These are phyloP conservation scores for Tricholoma sp. DNA, from an alignment of 768 basidiomycete species.

Conservation along the genomic window DNA sequence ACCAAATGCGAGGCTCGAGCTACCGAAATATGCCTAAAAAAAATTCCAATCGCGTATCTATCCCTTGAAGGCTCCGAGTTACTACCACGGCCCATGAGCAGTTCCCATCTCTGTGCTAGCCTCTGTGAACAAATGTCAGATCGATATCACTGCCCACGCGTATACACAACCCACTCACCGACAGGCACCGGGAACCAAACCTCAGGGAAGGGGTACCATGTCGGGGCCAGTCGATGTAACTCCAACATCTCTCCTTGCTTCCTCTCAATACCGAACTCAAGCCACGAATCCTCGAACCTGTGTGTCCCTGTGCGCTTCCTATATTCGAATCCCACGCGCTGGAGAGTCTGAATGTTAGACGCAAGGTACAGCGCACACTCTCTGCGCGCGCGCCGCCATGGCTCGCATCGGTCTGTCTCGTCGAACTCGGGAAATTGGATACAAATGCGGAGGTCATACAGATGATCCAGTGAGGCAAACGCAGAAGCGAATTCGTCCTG, in stretches of 20 bases:
- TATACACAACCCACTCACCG: not conserved
- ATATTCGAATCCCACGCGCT: constrained; percentile 35
- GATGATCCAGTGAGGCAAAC: constrained; percentile 18
- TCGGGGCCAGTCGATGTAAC: constrained; percentile 25
- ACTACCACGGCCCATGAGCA: not conserved
- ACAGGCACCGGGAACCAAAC: constrained; percentile 26
- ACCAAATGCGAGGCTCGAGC: not conserved
- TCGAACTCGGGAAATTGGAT: constrained; percentile 35
- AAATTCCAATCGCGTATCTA: not conserved
- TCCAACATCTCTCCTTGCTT: constrained; percentile 9
- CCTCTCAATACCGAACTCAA: constrained; percentile 33
- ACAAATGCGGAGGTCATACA: constrained; percentile 28
- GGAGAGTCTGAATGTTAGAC: constrained; percentile 22
- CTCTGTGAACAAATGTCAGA: not conserved
- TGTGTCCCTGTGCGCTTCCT: constrained; percentile 33
- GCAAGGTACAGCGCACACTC: constrained; percentile 34
- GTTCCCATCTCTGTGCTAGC: not conserved
- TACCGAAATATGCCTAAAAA: not conserved
- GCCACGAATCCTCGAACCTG: constrained; percentile 37
- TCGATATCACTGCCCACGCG: not conserved
- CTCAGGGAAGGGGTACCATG: constrained; percentile 40
- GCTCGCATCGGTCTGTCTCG: constrained; percentile 25
- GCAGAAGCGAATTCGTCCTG: constrained; percentile 31
- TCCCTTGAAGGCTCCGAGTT: not conserved
- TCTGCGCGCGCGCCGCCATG: constrained; percentile 26